Conservation (phyloP, 225 moss, liverwort and hornwort species). For the Physcomitrium patens region DNA sequence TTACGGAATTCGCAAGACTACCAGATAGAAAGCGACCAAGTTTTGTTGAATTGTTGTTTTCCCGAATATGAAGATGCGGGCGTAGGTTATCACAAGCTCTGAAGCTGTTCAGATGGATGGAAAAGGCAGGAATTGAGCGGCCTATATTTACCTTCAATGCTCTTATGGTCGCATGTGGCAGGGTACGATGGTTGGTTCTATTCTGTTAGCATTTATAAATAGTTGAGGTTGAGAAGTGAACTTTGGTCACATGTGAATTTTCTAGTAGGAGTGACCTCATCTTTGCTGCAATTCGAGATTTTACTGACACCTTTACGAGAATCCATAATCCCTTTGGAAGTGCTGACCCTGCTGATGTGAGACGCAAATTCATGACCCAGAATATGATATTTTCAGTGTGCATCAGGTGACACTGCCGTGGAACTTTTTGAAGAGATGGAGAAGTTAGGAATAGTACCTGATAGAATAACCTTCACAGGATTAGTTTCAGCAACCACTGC, state of each 20-base stretch:
- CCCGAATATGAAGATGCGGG: conserved; percentile 4
- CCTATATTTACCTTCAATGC: conserved; percentile 56
- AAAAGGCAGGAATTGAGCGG: conserved; percentile 51
- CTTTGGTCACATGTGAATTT: not conserved
- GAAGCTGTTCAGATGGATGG: conserved; percentile 65
- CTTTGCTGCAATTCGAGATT: not conserved
- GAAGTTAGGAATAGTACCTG: conserved; percentile 43
- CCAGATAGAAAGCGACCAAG: not conserved
- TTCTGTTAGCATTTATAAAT: not conserved
- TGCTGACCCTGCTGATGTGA: not conserved
- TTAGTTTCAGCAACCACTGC: conserved; percentile 59
- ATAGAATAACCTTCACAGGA: conserved; percentile 53
- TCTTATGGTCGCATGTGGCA: conserved; percentile 60
- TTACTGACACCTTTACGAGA: not conserved
- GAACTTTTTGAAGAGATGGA: conserved; percentile 54
- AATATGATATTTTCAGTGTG: conserved; percentile 44
- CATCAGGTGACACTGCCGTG: conserved; percentile 51
- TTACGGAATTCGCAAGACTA: not conserved
- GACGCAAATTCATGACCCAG: conserved; percentile 21
- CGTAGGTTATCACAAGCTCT: conserved; percentile 44
- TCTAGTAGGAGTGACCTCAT: not conserved
- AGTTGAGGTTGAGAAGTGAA: not conserved
- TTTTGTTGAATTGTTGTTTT: not conserved
- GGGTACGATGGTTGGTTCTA: conserved; percentile 34
- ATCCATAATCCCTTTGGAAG: not conserved